phyloP scores from a whole-genome alignment of 2,329 filamentous ascomycete genomes.

The Chrysoporthe puriensis region DNA sequence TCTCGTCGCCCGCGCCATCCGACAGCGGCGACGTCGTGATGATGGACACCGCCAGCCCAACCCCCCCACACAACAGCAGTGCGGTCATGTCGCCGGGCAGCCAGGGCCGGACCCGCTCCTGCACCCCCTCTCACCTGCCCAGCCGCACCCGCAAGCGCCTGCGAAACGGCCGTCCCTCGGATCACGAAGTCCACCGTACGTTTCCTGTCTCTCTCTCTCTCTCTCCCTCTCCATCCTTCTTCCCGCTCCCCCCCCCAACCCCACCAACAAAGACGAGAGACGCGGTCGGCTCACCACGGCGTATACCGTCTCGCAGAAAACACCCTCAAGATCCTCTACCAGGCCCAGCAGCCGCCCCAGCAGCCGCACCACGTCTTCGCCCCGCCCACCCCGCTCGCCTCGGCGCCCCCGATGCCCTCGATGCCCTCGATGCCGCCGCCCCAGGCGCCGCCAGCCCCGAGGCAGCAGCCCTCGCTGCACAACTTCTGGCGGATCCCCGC shows the following conservation, averaged over 20 bases:
- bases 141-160: conserved; percentile 65
- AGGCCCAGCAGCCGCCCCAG: conserved; percentile 49
- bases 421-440: conserved; percentile 23
- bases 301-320: conserved; percentile 46
- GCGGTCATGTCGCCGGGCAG: conserved; percentile 32
- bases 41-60: conserved; percentile 37
- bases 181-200: conserved; percentile 59
- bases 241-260: not conserved
- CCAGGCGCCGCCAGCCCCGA: conserved; percentile 29
- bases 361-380: conserved; percentile 30
- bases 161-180: conserved; percentile 61
- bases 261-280: no score
- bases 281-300: not conserved
- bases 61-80: conserved; percentile 31
- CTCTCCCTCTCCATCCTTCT: not conserved
- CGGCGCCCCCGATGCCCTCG: conserved; percentile 23
- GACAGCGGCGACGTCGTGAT: conserved; percentile 37
- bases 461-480: conserved; percentile 59
- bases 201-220: conserved; percentile 25
- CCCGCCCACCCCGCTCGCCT: conserved; percentile 22
- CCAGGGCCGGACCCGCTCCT: conserved; percentile 33
- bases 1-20: conserved; percentile 45
- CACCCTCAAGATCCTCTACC: conserved; percentile 62
- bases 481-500: conserved; percentile 63
- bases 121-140: conserved; percentile 49